These are phyloP conservation scores for Psilocybe azurescens DNA, from an alignment of 768 basidiomycete species.

Conservation along the genomic window DNA sequence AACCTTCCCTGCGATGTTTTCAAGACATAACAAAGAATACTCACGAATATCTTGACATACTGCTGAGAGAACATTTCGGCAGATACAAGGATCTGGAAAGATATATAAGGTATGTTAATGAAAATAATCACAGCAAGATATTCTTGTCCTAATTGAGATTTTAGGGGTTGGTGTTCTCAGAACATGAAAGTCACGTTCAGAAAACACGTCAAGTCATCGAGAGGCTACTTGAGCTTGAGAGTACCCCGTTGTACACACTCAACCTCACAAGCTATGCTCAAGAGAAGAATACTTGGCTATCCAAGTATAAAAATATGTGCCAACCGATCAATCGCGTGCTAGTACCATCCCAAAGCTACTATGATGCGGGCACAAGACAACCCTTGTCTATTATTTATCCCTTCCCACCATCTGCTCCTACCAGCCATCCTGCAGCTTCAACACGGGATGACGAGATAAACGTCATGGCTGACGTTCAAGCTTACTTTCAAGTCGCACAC, in stretches of 20 bases:
- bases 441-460: constrained; percentile 44
- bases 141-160: too few relatives aligned
- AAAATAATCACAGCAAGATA: too few relatives aligned
- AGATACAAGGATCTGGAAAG: constrained; percentile 32
- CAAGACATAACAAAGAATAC: constrained; percentile 24
- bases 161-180: neutral
- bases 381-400: constrained; percentile 35
- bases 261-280: constrained; percentile 26
- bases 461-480: constrained; percentile 60
- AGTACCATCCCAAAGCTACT: too few relatives aligned
- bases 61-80: constrained; percentile 33
- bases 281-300: neutral
- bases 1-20: constrained; percentile 35
- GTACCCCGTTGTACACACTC: neutral
- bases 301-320: neutral
- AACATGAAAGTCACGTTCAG: neutral
- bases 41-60: constrained; percentile 18
- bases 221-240: neutral
- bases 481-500: constrained; percentile 60
- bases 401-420: constrained; percentile 53
- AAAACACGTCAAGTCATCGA: neutral
- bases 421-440: constrained; percentile 40
- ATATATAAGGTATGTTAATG: constrained; percentile 27
- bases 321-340: neutral
- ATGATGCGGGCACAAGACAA: neutral